Evolutionary conservation across 176 grass and related monocot species (phyloP), one percentile per base, ranked within the genome.

Genomic region (Tillandsia leiboldiana): DNA sequence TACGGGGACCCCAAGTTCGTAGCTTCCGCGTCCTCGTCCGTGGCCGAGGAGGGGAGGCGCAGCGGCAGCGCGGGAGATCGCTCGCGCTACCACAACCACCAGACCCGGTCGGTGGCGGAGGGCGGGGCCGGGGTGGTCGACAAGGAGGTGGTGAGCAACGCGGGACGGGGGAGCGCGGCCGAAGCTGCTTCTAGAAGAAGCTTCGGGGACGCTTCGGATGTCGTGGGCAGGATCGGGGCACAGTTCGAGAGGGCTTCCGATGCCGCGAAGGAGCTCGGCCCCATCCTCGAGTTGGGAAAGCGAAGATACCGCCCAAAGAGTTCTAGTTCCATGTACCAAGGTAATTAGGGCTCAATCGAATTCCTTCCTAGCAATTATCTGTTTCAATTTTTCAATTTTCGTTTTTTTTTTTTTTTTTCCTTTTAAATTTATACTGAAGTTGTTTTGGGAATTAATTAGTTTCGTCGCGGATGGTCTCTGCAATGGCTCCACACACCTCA

Each of bases 231-330:
- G 14, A 88, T 99, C 51, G 88, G 86, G 74, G 29, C 69, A 0
- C 95, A 84, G 75, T 84, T 99, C 15, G 63, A 80, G 18, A 86
- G 80, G 53, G 78, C 83, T 3, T 83, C 87, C 0, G 77, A 93
- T 12, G 84, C 87, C 0, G 82, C 75, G 56, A 70, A 57, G 50
- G 80, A 86, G 67, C 77, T 99, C 29, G 73, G 72, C 9, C 68
- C 75, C 8, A 52, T 99, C 74, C 87, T 99, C 8, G 95, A 94
- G 74, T 80, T 99, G 23, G 87, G 84, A 49, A 75, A 78, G 78
- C 83, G 82, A 15, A 69, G 70, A 26, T 87, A 87, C 81, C 87
- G 90, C 12, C 71, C 26, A 1, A 72, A 75, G 65, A 73, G 47
- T 71, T 87, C 83, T n/a, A 73, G 26, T 71, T 87, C 83, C 14